Conservation (phyloP, 208 protist species). For the Eutreptiella sp. region DNA sequence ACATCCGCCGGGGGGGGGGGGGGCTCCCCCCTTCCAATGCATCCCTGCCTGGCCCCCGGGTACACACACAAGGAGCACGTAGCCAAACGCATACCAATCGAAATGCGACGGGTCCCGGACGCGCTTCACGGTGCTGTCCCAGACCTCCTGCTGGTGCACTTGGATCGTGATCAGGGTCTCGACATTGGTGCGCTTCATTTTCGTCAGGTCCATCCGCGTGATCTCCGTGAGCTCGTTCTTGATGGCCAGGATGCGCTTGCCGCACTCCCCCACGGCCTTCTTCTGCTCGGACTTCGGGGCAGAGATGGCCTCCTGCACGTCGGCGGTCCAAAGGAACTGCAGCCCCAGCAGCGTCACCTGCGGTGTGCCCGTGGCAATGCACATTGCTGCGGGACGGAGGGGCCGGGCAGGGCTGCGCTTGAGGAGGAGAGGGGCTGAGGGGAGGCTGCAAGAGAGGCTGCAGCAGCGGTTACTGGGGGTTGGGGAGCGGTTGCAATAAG, state of each 20-base stretch:
- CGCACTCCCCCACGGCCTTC: conserved; percentile 63
- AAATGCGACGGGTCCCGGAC: conserved; percentile 79
- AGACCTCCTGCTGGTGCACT: conserved; percentile 88
- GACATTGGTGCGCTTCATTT: conserved; percentile 82
- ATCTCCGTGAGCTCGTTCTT: conserved; percentile 82
- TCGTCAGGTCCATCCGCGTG: conserved; percentile 72
- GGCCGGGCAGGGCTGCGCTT: too few relatives aligned
- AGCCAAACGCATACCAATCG: too few relatives aligned
- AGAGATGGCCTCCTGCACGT: conserved; percentile 84
- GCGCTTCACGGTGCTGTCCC: conserved; percentile 58
- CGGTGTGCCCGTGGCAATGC: too few relatives aligned
- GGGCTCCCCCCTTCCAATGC: too few relatives aligned
- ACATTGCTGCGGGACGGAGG: too few relatives aligned
- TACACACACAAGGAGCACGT: too few relatives aligned
- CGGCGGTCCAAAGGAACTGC: conserved; percentile 91
- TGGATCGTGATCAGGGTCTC: conserved; percentile 91
- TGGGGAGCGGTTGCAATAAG: too few relatives aligned
- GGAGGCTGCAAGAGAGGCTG: too few relatives aligned
- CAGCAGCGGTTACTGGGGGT: too few relatives aligned
- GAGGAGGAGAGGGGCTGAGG: too few relatives aligned
- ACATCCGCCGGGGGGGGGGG: too few relatives aligned
- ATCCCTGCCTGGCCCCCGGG: too few relatives aligned
- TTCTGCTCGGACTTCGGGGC: conserved; percentile 61
- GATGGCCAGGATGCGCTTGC: conserved; percentile 49
- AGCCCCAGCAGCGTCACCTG: conserved; percentile 89